Base-by-base conservation (phyloP, 371 early-diverging fungal species). In the Mucor circinelloides region DNA sequence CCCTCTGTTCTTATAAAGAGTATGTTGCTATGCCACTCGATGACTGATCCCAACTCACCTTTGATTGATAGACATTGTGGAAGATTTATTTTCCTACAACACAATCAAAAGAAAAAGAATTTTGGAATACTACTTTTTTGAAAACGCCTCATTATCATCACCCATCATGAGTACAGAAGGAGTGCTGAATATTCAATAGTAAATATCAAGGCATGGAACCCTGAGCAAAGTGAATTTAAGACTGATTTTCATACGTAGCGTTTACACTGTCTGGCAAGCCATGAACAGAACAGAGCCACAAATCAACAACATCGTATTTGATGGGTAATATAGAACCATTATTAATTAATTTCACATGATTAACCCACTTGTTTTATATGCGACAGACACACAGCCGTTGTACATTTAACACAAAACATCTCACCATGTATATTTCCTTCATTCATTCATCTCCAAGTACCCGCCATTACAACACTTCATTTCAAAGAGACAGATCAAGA, bases 231-330 rank as follows among this genome's bases (percentile, higher is more conserved):
- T 6, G 8, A 17, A 1, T 34, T 54, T 27, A 40, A 31, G 7
- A 9, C 17, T 21, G 19, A 46, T 1, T 7, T 44, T 61, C 23
- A 31, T 50, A 23, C 3, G 8, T 59, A 87, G 85, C 67, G 85
- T 89, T 0, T 89, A 85, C 61, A 80, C 85, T 1, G 87, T 89
- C 5, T 89, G 89, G 89, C 83, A 85, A 28, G 79, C 86, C 2
- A 73, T 89, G 66, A 87, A 89, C 73, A 76, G 82, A 63, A 78
- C 73, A 58, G 81, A 85, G 56, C 87, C 89, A 0, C 77, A 73
- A 3, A 83, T 89, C 50, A 77, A 79, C 31, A 82, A 84, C 55
- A 83, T 85, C 42, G 83, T 86, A 1, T 89, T 86, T 74, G 85
- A 89, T 69, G 79, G 82, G 82, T 81, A 79, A 50, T 38, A 66